Base-by-base conservation (phyloP, 345 rosid species). In the Nasturtium officinale region DNA sequence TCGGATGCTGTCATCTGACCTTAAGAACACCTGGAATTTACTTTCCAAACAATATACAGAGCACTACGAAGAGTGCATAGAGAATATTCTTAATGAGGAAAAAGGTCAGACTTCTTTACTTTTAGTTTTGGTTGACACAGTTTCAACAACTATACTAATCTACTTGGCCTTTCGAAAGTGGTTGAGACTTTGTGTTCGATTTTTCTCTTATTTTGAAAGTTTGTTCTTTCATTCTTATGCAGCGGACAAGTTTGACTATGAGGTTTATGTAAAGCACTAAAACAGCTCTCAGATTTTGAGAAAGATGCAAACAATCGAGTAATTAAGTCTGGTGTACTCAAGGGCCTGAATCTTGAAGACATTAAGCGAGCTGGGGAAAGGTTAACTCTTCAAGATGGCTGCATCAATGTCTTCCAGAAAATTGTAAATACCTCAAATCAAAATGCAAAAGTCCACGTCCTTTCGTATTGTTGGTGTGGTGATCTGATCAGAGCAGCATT, bases 401-500 rank as follows among this genome's bases (percentile, higher is more conserved):
- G 98, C 81, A 82, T 78, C 28, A 38, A 59, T 54, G 90, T 96
- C 84, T 85, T 96, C 61, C 82, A 84, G 84, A 90, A 83, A 73
- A 72, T 90, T 57, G 65, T 83, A 29, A 80, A 81, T 75, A 82
- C 78, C 73, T 87, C 85, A 67, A 82, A 77, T 37, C 61, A 85
- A 76, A 83, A 84, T 77, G 84, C 86, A 42, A 76, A 84, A 55
- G 74, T 87, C 74, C 90, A 92, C 42, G 77, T 96, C 51, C 91
- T 92, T 58, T 96, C 98, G 6, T 96, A 90, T 74, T 96, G 97
- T 81, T 96, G 99, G 99, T 96, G 92, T 69, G 96, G 83, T 69
- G 96, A 90, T 74, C 96, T 96, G 72, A 92, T 96, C 71, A 86
- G 91, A 60, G 83, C 90, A 52, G 87, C 91, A 58, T 89, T 92